Evolutionary conservation across 495 filamentous ascomycete genomes (phyloP), one percentile per base, ranked within the genome.

Genomic region (Talaromyces borbonicus): DNA sequence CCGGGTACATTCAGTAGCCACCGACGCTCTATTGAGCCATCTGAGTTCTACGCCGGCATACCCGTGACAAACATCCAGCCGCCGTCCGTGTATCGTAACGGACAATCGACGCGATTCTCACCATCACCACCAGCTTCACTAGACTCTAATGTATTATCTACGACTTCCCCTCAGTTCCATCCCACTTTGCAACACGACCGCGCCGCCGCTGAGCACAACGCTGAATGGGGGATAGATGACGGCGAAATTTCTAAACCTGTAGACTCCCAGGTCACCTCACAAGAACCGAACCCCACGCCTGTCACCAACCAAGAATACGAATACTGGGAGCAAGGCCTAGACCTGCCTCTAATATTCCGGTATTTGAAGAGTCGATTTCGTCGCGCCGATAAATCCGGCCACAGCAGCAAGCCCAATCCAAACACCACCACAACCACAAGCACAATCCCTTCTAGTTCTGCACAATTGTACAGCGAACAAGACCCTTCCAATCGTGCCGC

Each of bases 301-400:
- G 39, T 60, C 14, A 25, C 61, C 2, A 63, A 68, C 31, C 57
- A 65, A 16, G 68, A 70, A 39, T 73, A 77, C 32, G 83, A 88
- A 23, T 90, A 94, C 58, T 96, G 90, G 90, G 87, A 94, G 57
- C 80, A 78, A 27, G 83, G 88, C 11, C 74, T 94, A 4, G 87
- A 94, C 52, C 73, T 94, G 48, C 79, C 79, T 60, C 82, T 90
- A 61, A 80, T 94, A n/a, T 94, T 95, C 68, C 78, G 80, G 30
- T 92, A 88, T 59, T 76, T 96, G 15, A 74, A 78, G 39, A 81
- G 76, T 14, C 85, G 86, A 51, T 92, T 94, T 60, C 71, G 74
- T 40, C 65, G 49, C 27, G 62, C 57, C 30, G 52, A 56, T 26
- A 67, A 56, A 8, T n/a, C 36, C 30, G 6, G 26, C 25, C 7